These are phyloP conservation scores for Mucor piriformis DNA, from an alignment of 371 early-diverging fungal genomes.

Conservation along the genomic window DNA sequence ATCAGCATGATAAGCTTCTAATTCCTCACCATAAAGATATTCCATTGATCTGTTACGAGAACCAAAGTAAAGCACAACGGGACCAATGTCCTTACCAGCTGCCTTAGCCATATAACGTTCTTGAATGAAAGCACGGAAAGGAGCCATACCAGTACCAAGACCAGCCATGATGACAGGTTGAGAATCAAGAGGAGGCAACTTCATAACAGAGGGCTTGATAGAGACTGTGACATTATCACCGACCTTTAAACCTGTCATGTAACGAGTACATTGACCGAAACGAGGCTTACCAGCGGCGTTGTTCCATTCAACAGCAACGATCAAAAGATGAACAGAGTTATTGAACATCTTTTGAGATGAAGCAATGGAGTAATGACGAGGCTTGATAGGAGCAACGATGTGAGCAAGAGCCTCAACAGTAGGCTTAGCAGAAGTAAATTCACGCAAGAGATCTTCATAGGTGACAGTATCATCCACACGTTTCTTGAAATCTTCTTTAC, in stretches of 20 bases:
- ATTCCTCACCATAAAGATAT: conserved; percentile 93
- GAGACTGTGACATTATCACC: conserved; percentile 81
- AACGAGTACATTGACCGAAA: conserved; percentile 91
- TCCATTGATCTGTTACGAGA: conserved; percentile 90
- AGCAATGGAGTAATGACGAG: conserved; percentile 95
- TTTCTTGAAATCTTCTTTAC: conserved; percentile 78
- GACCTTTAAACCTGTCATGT: conserved; percentile 69
- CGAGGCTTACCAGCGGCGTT: conserved; percentile 66
- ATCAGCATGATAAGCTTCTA: conserved; percentile 89
- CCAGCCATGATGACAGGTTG: conserved; percentile 96
- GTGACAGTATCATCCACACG: conserved; percentile 84
- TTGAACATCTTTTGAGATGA: conserved; percentile 87
- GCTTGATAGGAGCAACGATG: conserved; percentile 85
- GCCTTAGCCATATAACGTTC: conserved; percentile 81
- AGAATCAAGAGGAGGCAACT: conserved; percentile 77
- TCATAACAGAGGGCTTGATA: conserved; percentile 96
- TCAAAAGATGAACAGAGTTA: conserved; percentile 84
- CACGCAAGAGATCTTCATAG: conserved; percentile 84
- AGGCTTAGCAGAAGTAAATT: conserved; percentile 85
- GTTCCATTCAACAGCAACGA: conserved; percentile 90
- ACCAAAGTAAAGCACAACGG: conserved; percentile 94
- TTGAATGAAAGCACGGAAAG: conserved; percentile 95
- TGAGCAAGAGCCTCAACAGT: conserved; percentile 69
- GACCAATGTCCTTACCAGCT: conserved; percentile 82
- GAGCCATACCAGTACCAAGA: conserved; percentile 97